A percentile compares a stretch with the other conserved stretches of the same genome.
These are phyloP conservation scores for Diaporthe sp. DNA, from an alignment of 2,329 filamentous ascomycete species.

Conservation along the genomic window DNA sequence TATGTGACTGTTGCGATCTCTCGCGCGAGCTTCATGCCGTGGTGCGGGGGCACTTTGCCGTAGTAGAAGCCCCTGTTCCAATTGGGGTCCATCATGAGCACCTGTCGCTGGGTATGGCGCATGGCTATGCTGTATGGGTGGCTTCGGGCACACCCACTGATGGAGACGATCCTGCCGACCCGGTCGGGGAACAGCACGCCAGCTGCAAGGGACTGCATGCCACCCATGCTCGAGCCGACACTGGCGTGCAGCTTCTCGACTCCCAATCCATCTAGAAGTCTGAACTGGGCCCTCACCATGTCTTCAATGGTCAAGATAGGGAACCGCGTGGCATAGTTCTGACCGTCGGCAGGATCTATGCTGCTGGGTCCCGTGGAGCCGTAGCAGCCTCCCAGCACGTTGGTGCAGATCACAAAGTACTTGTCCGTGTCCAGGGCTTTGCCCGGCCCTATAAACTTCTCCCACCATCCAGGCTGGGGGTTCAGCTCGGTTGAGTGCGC, in stretches of 20 bases:
- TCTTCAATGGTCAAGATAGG: constrained; percentile 96
- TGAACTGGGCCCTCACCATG: constrained; percentile 97
- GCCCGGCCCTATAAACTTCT: constrained; percentile 95
- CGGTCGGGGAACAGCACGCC: constrained; percentile 86
- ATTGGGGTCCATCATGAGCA: constrained; percentile 98
- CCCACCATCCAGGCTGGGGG: constrained; percentile 96
- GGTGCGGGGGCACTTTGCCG: constrained; percentile 86
- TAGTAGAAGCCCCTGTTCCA: constrained; percentile 98
- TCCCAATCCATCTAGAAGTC: constrained; percentile 82
- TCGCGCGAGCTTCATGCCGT: constrained; percentile 96
- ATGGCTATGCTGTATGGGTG: constrained; percentile 99
- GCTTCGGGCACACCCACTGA: constrained; percentile 92
- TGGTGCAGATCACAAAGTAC: constrained; percentile 95
- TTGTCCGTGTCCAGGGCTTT: constrained; percentile 88
- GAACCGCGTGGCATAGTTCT: constrained; percentile 93
- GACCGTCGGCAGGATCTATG: constrained; percentile 87
- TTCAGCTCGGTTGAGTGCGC: constrained; percentile 92
- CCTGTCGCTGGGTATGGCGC: constrained; percentile 97
- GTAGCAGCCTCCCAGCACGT: constrained; percentile 95
- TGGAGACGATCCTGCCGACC: constrained; percentile 85
- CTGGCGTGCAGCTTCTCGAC: constrained; percentile 88
- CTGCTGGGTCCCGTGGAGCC: constrained; percentile 93
- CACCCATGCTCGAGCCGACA: constrained; percentile 97
- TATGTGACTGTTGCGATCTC: constrained; percentile 99
- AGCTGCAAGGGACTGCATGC: constrained; percentile 95